Evolutionary conservation across 768 basidiomycete genomes (phyloP).

Genomic region (Mycena indigotica): DNA sequence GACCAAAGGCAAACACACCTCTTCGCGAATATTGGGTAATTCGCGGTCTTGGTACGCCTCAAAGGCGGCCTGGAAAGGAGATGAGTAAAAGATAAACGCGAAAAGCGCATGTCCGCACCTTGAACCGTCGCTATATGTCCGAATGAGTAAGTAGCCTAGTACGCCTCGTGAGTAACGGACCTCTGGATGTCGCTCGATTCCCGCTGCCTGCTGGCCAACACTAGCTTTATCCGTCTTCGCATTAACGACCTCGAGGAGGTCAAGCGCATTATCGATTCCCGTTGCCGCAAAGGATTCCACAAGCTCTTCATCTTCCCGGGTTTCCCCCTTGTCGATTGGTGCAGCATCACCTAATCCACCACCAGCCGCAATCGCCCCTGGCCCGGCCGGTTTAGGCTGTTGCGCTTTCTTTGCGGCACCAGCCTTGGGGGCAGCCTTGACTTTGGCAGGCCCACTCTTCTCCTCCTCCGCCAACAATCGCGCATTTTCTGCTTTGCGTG

Average conservation of each 20-base stretch:
- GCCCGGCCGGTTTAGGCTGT: constrained; percentile 74
- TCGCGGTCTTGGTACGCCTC: constrained; percentile 89
- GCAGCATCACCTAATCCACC: constrained; percentile 38
- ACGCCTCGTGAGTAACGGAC: no score
- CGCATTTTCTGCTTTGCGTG: constrained; percentile 60
- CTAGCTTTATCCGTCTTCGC: constrained; percentile 94
- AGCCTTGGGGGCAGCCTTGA: constrained; percentile 61
- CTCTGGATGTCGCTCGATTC: constrained; percentile 90
- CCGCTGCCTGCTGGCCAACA: constrained; percentile 82
- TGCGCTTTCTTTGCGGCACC: constrained; percentile 50
- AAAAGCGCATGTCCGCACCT: constrained; percentile 46
- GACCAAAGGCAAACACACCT: constrained; percentile 48
- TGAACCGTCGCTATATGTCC: constrained; percentile 74
- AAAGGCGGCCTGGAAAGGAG: constrained; percentile 64
- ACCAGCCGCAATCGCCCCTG: constrained; percentile 84
- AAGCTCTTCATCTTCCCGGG: constrained; percentile 38
- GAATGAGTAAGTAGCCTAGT: no score
- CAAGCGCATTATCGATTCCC: constrained; percentile 88
- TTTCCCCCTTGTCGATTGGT: constrained; percentile 29
- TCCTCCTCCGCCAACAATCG: constrained; percentile 55
- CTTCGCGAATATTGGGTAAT: constrained; percentile 72
- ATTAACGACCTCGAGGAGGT: constrained; percentile 85
- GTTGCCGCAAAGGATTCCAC: constrained; percentile 76
- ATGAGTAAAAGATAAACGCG: constrained; percentile 1
- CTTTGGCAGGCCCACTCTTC: constrained; percentile 55